Evolutionary conservation across 2,329 filamentous ascomycete species (phyloP).

Genomic region (Fonsecaea erecta): DNA sequence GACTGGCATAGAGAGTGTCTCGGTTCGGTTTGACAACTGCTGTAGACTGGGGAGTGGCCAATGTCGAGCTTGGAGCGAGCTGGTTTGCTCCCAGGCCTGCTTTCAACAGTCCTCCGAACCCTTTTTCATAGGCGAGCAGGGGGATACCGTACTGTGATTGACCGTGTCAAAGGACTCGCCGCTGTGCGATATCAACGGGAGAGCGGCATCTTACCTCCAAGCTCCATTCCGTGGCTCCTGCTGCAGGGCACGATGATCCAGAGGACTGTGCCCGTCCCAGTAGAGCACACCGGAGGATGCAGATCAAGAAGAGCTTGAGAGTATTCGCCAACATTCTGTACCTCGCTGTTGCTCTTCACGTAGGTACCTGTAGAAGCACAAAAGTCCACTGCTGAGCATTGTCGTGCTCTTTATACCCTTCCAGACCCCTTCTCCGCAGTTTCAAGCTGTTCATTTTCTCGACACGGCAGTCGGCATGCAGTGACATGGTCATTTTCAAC

Average conservation of each 20-base stretch:
- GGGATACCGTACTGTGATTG: background rate
- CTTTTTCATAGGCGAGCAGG: background rate
- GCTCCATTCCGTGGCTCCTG: background rate
- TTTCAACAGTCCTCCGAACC: background rate
- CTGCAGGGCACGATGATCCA: background rate
- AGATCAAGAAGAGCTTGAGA: background rate
- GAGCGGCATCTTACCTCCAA: background rate
- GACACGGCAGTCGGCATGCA: background rate
- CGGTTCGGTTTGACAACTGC: constrained; percentile 1
- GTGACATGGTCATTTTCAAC: background rate
- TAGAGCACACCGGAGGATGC: background rate
- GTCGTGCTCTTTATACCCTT: background rate
- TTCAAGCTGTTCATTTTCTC: background rate
- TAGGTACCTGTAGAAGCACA: background rate
- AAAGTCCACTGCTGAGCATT: background rate
- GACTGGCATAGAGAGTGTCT: constrained; percentile 1
- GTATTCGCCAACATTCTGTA: background rate
- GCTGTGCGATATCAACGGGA: background rate
- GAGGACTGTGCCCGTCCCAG: background rate
- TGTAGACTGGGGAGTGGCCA: background rate
- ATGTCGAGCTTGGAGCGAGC: background rate
- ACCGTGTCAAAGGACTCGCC: background rate
- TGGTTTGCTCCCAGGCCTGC: background rate
- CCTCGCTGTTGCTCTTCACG: background rate
- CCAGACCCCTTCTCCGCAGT: background rate